Base-by-base conservation (phyloP, 2,329 filamentous ascomycete species). In the Pseudofabraea citricarpa region DNA sequence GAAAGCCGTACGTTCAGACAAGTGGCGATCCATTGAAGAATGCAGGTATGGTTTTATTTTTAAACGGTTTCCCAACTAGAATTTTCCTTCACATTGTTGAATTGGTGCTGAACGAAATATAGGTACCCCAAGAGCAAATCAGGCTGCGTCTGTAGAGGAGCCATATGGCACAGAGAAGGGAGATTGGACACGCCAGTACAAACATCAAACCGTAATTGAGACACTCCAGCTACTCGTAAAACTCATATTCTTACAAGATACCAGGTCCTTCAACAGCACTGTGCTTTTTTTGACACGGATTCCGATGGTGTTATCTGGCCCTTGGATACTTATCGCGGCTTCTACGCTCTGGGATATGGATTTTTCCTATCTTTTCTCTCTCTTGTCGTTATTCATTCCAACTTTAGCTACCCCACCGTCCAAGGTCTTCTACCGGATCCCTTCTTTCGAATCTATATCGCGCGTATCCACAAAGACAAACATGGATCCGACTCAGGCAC, bases 271-370 rank as follows among this genome's bases (percentile, higher is more conserved):
- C 71, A 75, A 53, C 74, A 78, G 51, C 75, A 78, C 55, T 66
- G 67, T 51, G 61, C 62, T 18, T 77, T 73, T 63, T 79, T 72
- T 50, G 74, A 78, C 55, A 52, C 59, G 8, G 73, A 77, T 53
- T 51, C 57, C 21, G 74, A 77, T 53, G 70, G 70, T 24, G 58
- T 77, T n/a, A 71, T 78, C 47, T 76, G 67, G 68, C 73, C 75
- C 0, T 52, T 48, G 2, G 74, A 77, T 54, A 77, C 73, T 2
- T 77, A 66, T 56, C 38, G 46, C 15, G 71, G 72, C 9, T 73
- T 72, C 53, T 61, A 66, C 35, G 57, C 58, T 4, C 63, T 72
- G 13, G 72, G 73, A 19, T 76, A 70, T 57, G 61, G 60, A 16
- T 43, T 68, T 16, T 9, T 69, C 15, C 61, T 77, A 32, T 69